Percentiles rank a stretch among this genome's conserved stretches.
Conservation (phyloP, 208 protist species). For the Trypanosomatidae sp. region DNA sequence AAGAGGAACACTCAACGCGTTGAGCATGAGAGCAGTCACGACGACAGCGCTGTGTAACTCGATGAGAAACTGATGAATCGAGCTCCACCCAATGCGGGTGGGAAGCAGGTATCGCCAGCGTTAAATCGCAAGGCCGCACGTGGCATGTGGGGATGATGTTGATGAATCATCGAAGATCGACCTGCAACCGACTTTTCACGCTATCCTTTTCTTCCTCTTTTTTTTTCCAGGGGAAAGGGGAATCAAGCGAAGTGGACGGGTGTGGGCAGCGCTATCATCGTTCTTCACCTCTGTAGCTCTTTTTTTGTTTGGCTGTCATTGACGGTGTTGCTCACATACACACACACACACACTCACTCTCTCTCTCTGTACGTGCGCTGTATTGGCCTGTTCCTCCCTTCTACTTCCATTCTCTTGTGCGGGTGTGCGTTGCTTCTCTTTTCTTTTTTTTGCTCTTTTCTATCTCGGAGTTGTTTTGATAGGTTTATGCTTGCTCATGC, state of each 20-base stretch:
- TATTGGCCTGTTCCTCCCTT: background rate
- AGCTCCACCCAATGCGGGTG: background rate
- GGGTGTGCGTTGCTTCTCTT: background rate
- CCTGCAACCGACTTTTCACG: background rate
- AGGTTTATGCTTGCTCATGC: background rate
- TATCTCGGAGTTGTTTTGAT: background rate
- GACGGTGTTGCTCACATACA: background rate
- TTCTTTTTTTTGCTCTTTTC: background rate
- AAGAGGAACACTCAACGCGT: background rate
- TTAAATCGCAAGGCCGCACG: slow-evolving; percentile 6
- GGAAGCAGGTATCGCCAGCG: slow-evolving; percentile 1
- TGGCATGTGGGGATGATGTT: slow-evolving; percentile 40
- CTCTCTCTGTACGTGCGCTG: background rate
- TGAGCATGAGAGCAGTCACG: background rate
- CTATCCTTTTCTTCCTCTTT: background rate
- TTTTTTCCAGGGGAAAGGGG: background rate
- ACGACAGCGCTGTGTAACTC: slow-evolving; percentile 1
- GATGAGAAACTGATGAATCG: slow-evolving; percentile 6
- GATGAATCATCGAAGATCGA: slow-evolving; percentile 6
- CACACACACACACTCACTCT: background rate
- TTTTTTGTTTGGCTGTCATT: slow-evolving; percentile 13
- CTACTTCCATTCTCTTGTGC: background rate
- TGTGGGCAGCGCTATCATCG: background rate
- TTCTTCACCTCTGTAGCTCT: slow-evolving; percentile 9
- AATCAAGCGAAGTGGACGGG: background rate